Evolutionary conservation across 169 alveolate genomes (phyloP).

Genomic region (Plasmodium adleri): DNA sequence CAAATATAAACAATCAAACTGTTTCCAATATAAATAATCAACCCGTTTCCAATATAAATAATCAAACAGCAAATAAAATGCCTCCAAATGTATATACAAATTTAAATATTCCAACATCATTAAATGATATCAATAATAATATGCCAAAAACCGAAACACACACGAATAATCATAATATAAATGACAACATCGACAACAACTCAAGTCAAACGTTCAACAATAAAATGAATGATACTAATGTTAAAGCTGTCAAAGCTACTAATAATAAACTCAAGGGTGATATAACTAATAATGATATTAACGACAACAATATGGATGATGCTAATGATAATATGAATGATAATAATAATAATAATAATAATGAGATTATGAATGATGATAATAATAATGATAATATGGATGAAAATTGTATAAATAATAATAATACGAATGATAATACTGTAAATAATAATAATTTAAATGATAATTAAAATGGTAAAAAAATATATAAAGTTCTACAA

Average conservation of each 20-base stretch:
- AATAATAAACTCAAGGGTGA: no score
- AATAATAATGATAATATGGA: slow-evolving; percentile 7
- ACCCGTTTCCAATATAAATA: background rate
- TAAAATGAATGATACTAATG: no score
- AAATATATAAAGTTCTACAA: no score
- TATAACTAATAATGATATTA: background rate
- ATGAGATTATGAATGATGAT: background rate
- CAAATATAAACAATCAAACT: no score
- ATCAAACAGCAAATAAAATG: background rate
- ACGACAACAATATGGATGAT: slow-evolving; percentile 7
- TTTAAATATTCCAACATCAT: background rate
- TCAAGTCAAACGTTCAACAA: background rate
- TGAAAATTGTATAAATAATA: slow-evolving; percentile 18
- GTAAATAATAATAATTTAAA: background rate
- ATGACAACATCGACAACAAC: background rate
- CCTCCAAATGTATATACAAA: background rate
- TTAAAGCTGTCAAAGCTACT: no score
- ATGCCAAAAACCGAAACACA: no score
- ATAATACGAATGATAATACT: background rate
- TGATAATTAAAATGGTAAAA: background rate
- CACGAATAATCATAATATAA: background rate
- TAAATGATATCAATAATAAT: background rate
- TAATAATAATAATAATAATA: background rate
- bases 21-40: background rate
- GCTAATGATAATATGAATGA: background rate